Evolutionary conservation across 2,329 filamentous ascomycete species (phyloP), one percentile per base, ranked within the genome.

Genomic region (Stemphylium lycopersici): DNA sequence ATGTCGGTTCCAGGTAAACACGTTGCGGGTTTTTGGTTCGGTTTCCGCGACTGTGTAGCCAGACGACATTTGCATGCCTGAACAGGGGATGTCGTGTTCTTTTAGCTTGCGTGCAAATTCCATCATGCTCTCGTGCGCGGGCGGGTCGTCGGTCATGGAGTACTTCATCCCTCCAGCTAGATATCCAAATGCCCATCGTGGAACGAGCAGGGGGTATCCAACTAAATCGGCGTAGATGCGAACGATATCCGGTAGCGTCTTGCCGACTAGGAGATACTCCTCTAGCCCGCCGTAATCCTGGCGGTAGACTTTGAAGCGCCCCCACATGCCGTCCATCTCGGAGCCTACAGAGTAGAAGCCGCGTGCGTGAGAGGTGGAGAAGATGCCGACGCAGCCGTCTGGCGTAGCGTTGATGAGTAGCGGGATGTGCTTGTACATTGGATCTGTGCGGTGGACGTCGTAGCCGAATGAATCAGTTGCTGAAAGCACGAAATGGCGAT

Each of bases 251-350:
- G 84, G 81, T 3, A 90, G 75, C 0, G 86, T 90, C 62, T 81
- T 81, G 11, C 88, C 88, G 1, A 89, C 80, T 42, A 91, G 83
- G 18, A 87, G 77, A 61, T 90, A 90, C 73, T 90, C 83, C 67
- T 91, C 88, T 0, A 91, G 77, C 0, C 89, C 89, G 18, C 89
- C 88, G 58, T 87, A 83, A 55, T 89, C 86, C 71, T 91, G 88
- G 6, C 88, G 82, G 64, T 89, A 90, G 16, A 89, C 86, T 70
- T 90, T 90, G 81, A 86, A 90, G 52, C 83, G 83, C 0, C 88
- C 88, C 87, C 88, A 91, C 75, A 90, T 83, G 24, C 88, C 88
- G 66, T 91, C 89, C 73, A 91, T 87, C 71, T 91, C 88, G 1
- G 85, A 84, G 2, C 88, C 89, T 6, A 91, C 79, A 7, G 83